Evolutionary conservation across 106 monocot species (phyloP).

Genomic region (Vanilla planifolia): DNA sequence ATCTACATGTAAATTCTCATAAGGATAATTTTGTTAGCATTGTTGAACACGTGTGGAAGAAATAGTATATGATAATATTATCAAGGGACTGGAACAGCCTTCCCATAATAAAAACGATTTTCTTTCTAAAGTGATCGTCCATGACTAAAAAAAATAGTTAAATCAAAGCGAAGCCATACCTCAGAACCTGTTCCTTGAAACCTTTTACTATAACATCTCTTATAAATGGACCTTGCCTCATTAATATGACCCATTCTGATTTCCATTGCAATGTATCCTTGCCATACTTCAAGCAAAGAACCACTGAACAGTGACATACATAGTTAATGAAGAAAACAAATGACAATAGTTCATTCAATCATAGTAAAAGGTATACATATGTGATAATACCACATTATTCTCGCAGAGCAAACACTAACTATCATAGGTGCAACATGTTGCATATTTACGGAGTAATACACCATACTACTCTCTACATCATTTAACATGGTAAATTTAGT

Average conservation of each 20-base stretch:
- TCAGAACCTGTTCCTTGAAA: conserved; percentile 80
- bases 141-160: conserved; percentile 5
- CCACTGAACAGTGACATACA: conserved; percentile 37
- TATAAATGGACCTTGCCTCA: conserved; percentile 95
- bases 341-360: not conserved
- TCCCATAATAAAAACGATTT: too few relatives aligned
- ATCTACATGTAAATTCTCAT: too few relatives aligned
- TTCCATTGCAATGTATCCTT: conserved; percentile 79
- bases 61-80: too few relatives aligned
- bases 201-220: conserved; percentile 83
- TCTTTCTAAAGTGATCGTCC: too few relatives aligned
- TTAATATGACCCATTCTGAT: conserved; percentile 58
- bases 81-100: too few relatives aligned
- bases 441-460: not conserved
- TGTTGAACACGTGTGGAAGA: too few relatives aligned
- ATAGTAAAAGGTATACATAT: not conserved
- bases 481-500: not conserved
- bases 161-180: conserved; percentile 31
- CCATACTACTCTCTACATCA: not conserved
- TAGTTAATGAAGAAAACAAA: conserved; percentile 8
- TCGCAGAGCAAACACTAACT: not conserved
- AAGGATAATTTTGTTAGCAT: too few relatives aligned
- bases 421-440: not conserved
- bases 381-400: not conserved
- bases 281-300: conserved; percentile 62